Percentiles rank a stretch among this genome's conserved stretches.
phyloP scores from a whole-genome alignment of 163 green algal species.

The Chlorella variabilis region DNA sequence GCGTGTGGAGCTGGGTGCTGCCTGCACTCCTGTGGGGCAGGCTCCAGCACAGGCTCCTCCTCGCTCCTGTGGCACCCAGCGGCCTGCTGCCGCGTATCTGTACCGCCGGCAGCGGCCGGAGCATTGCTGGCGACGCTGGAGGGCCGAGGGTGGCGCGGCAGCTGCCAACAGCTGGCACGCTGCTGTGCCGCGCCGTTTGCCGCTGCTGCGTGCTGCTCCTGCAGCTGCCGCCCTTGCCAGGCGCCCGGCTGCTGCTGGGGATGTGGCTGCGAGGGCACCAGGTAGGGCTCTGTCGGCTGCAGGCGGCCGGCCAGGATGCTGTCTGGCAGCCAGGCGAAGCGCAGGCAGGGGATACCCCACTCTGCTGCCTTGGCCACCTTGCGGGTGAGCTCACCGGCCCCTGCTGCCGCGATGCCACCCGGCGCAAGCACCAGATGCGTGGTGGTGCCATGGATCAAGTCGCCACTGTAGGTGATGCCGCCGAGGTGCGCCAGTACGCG shows the following conservation, averaged over 20 bases:
- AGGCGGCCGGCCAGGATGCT: neutral
- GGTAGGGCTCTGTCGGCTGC: neutral
- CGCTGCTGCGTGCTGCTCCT: neutral
- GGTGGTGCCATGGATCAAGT: slow-evolving; percentile 1
- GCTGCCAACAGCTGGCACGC: neutral
- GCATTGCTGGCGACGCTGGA: slow-evolving; percentile 24
- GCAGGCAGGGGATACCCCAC: slow-evolving; percentile 35
- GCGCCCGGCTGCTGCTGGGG: neutral
- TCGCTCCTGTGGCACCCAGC: neutral
- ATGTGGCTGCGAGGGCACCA: neutral
- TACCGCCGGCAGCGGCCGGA: neutral
- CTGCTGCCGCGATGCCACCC: neutral
- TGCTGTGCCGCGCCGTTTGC: neutral
- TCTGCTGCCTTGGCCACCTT: slow-evolving; percentile 4
- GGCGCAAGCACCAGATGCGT: slow-evolving; percentile 30
- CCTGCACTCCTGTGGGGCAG: neutral
- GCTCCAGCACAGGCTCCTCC: neutral
- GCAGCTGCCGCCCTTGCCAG: neutral
- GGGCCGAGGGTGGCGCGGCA: neutral
- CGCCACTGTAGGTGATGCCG: slow-evolving; percentile 9
- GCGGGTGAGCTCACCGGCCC: neutral
- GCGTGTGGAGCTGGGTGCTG: neutral
- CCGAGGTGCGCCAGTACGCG: neutral
- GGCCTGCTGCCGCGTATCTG: neutral
- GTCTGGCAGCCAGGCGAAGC: slow-evolving; percentile 36